These are phyloP conservation scores for Saccharomyces hybrid DNA, from an alignment of 1,139 yeast species.

Conservation along the genomic window DNA sequence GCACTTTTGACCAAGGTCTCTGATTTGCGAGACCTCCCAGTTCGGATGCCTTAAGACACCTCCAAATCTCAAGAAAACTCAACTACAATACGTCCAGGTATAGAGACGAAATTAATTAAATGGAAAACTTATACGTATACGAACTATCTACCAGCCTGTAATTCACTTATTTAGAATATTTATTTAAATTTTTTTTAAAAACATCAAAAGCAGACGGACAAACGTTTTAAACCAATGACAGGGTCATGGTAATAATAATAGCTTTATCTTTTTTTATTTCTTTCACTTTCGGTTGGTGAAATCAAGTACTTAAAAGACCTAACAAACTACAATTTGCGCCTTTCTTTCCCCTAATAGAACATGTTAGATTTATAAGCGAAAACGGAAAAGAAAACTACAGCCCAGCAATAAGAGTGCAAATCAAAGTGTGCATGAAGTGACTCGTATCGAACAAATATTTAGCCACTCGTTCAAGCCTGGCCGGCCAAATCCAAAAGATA, in stretches of 20 bases:
- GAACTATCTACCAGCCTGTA: not conserved
- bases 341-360: not conserved
- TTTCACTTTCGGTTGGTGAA: not conserved
- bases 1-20: too few species aligned
- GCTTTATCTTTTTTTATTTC: not conserved
- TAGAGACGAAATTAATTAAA: not conserved
- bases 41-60: not conserved
- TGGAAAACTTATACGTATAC: not conserved
- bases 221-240: not conserved
- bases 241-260: not conserved
- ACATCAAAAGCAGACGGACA: not conserved
- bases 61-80: not conserved
- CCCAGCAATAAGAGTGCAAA: not conserved
- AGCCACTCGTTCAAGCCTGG: not conserved
- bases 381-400: not conserved
- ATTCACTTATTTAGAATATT: not conserved
- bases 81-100: not conserved
- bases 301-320: not conserved
- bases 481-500: slow-evolving; percentile 19
- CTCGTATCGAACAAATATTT: not conserved
- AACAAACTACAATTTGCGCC: not conserved
- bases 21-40: not conserved
- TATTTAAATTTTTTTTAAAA: not conserved
- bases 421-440: not conserved
- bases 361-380: not conserved